These are phyloP conservation scores for Lentinula boryana DNA, from an alignment of 768 basidiomycete species.

Conservation along the genomic window DNA sequence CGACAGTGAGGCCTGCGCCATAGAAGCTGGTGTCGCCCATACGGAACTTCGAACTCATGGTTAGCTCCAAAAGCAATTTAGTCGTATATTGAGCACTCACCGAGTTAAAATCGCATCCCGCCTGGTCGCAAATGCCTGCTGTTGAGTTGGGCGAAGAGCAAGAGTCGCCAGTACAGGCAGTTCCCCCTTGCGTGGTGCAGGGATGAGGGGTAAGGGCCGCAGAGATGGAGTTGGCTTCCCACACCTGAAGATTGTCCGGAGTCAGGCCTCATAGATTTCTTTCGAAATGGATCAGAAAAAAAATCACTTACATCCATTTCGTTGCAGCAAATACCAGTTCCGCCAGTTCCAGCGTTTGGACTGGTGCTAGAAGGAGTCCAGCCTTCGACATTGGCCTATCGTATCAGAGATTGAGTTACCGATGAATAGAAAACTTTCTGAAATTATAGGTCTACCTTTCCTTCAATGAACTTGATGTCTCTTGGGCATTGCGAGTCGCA, in stretches of 20 bases:
- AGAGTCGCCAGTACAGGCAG: slow-evolving; percentile 26
- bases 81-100: neutral
- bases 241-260: slow-evolving; percentile 14
- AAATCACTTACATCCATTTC: slow-evolving; percentile 28
- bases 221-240: slow-evolving; percentile 37
- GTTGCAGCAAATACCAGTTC: slow-evolving; percentile 26
- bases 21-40: slow-evolving; percentile 35
- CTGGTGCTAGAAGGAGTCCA: slow-evolving; percentile 24
- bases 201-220: slow-evolving; percentile 37
- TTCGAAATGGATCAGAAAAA: neutral
- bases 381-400: slow-evolving; percentile 29
- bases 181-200: slow-evolving; percentile 27
- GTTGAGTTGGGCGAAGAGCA: slow-evolving; percentile 22
- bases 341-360: slow-evolving; percentile 31
- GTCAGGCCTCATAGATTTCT: neutral
- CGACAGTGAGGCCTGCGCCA: slow-evolving; percentile 31
- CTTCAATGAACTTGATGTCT: slow-evolving; percentile 44
- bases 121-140: slow-evolving; percentile 33
- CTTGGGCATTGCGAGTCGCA: slow-evolving; percentile 33
- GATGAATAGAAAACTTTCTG: slow-evolving; percentile 23
- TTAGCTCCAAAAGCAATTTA: neutral
- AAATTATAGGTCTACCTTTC: slow-evolving; percentile 30
- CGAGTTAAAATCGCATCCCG: slow-evolving; percentile 45
- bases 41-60: slow-evolving; percentile 20
- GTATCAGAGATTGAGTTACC: slow-evolving; percentile 15